phyloP scores from a whole-genome alignment of 371 early-diverging fungal genomes.

The Blakeslea trispora region DNA sequence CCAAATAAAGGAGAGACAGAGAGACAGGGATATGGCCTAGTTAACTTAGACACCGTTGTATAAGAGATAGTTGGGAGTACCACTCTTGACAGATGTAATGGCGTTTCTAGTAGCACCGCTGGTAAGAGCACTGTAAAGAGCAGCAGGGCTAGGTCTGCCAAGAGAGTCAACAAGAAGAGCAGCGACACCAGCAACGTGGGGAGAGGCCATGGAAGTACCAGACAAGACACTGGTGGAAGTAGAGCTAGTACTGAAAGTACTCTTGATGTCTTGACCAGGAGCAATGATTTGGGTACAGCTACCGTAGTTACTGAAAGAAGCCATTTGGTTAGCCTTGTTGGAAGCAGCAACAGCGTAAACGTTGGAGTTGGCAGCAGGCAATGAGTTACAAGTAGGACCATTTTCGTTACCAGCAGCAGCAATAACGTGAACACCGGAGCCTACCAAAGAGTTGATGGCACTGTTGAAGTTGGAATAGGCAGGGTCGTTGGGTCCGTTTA shows the following conservation, averaged over 20 bases:
- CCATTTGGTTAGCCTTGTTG: conserved; percentile 77
- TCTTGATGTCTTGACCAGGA: conserved; percentile 89
- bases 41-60: conserved; percentile 2
- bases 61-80: conserved; percentile 6
- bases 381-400: conserved; percentile 92
- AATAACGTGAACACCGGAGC: conserved; percentile 84
- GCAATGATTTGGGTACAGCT: conserved; percentile 89
- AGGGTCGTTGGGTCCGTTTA: conserved; percentile 10
- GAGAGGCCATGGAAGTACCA: conserved; percentile 71
- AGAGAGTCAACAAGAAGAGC: conserved; percentile 60
- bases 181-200: conserved; percentile 69
- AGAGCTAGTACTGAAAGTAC: conserved; percentile 83
- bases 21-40: no score
- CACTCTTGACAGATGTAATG: not conserved
- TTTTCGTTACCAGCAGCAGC: conserved; percentile 99
- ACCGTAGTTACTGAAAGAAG: conserved; percentile 93
- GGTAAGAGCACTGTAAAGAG: conserved; percentile 22
- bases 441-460: conserved; percentile 80
- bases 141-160: conserved; percentile 20
- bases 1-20: no score
- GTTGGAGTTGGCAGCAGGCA: conserved; percentile 89
- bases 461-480: conserved; percentile 54
- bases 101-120: conserved; percentile 13
- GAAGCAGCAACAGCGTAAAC: conserved; percentile 98
- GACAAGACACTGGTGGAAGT: conserved; percentile 64